These are phyloP conservation scores for Colletotrichum sp. DNA, from an alignment of 2,329 filamentous ascomycete species.

Conservation along the genomic window DNA sequence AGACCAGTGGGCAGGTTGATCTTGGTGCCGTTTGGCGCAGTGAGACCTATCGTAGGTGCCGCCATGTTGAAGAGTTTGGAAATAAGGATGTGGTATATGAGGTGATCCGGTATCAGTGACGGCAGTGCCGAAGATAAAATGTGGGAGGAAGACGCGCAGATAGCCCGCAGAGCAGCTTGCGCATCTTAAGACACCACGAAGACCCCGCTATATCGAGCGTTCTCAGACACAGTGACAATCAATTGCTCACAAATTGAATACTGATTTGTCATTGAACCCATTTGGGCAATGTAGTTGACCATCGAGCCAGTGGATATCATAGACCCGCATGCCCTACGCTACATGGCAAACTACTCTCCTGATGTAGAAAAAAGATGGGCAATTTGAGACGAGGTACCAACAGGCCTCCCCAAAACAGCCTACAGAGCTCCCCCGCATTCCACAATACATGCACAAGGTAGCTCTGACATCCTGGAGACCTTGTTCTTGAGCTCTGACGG, in stretches of 20 bases:
- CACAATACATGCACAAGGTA: background rate
- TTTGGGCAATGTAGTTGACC: background rate
- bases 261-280: background rate
- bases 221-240: background rate
- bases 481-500: background rate
- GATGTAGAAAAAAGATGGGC: background rate
- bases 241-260: background rate
- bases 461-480: background rate
- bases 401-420: background rate
- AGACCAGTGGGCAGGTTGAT: constrained; percentile 72
- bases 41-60: constrained; percentile 55
- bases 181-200: background rate
- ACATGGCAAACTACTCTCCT: background rate
- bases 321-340: background rate
- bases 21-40: constrained; percentile 72
- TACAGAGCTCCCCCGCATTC: background rate
- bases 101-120: background rate
- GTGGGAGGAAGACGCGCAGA: background rate
- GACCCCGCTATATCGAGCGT: background rate
- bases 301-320: background rate
- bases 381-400: background rate
- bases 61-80: background rate
- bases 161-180: background rate
- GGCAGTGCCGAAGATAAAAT: background rate
- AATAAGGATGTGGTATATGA: background rate